Evolutionary conservation across 768 basidiomycete genomes (phyloP), one percentile per base, ranked within the genome.

Genomic region (Boletus tomentosulus): DNA sequence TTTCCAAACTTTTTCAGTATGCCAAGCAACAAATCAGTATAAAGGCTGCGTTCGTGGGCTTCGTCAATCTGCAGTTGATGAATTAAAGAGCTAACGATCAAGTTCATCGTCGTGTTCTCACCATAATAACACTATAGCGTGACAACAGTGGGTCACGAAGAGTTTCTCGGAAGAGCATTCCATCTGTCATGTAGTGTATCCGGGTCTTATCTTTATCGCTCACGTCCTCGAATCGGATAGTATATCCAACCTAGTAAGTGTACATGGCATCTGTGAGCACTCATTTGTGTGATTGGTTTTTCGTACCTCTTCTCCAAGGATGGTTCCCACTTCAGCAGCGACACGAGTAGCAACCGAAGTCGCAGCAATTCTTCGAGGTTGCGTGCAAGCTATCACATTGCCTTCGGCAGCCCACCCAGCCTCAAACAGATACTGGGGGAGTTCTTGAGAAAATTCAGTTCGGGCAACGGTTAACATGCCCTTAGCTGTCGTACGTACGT

Each of bases 121-220:
- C 93, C 94, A 99, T 98, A 56, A 98, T 88, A 10, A 94, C 92
- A 63, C 92, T 96, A 64, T 95, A 98, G 25, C 87, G 85, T 66
- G 87, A 92, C 48, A 99, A 78, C 28, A 98, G 71, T 16, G 97
- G 97, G 66, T 99, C 96, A 35, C 94, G 76, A 62, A 98, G 80
- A 24, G 87, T 87, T 73, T 98, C 95, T 55, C 95, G 83, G 68
- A 98, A 98, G 35, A 99, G 84, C 86, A 98, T 95, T 43, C 97
- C 97, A 68, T 99, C 97, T 31, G 97, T 99, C 83, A 98, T 81
- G 70, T 98, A 99, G 39, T 93, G 79, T 68, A 99, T 91, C 27
- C 91, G 81, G 2, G 97, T 98, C 49, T 83, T 77, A 28, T 87
- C 82, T 62, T 89, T 92, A 66, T 81, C 82, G 63, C 87, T 90